Evolutionary conservation across 2,329 filamentous ascomycete genomes (phyloP), one percentile per base, ranked within the genome.

Genomic region (Bimuria novae-zelandiae): DNA sequence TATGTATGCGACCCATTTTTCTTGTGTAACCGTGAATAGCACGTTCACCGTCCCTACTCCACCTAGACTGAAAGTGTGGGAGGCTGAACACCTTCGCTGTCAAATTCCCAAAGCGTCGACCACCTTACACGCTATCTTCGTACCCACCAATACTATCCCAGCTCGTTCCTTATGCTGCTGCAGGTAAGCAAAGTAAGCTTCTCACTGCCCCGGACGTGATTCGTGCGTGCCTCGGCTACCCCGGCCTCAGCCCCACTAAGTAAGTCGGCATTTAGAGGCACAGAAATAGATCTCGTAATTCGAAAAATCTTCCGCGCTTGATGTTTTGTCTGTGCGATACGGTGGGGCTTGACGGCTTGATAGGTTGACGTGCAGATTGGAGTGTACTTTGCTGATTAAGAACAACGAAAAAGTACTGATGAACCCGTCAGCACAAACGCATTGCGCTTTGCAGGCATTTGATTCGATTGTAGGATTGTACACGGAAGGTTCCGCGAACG

Each of bases 101-200:
- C 23, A 30, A 17, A 10, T 19, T 21, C 44, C 44, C 7, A 37
- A 35, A 47, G 14, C 44, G 33, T 37, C 23, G 8, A 25, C 12
- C 32, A 21, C 16, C 23, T 14, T 21, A 21, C 14, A 27, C 22
- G 11, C 30, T 47, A n/a, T 23, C 7, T 19, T 35, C 2, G n/a
- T 17, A 17, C 30, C 6, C 14, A 39, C 52, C 52, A 56, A 55
- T 53, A 4, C 43, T 6, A 27, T 40, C 11, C 1, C 25, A 43
- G 25, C 17, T 39, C 17, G 30, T 23, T 3, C 14, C 7, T 25
- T 30, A 25, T 29, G 32, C 11, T 4, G 35, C 23, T 60, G 57
- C 57, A 57, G 23, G 55, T 60, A 42, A 60, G 57, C 57, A 60
- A 27, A n/a, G 44, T 54, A 52, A 49, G 51, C 48, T 55, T 47